Evolutionary conservation across 2,329 filamentous ascomycete species (phyloP).

Genomic region (Exophiala sideris): DNA sequence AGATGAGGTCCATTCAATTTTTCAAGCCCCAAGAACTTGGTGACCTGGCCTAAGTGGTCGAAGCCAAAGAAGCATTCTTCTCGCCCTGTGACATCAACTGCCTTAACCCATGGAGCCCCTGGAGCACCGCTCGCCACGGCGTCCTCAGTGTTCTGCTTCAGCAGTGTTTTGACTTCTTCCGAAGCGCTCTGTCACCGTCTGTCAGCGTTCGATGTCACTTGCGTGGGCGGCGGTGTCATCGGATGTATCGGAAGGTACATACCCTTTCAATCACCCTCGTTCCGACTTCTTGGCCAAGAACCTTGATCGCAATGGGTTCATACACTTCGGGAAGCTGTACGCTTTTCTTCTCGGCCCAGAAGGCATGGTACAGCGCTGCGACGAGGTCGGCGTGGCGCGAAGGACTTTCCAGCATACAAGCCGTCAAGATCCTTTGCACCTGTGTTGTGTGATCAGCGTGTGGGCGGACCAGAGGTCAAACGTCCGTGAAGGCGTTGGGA

Average conservation of each 20-base stretch:
- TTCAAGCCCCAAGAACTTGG: constrained; percentile 52
- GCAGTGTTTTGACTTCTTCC: constrained; percentile 38
- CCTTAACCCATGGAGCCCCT: constrained; percentile 59
- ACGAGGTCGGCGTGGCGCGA: constrained; percentile 41
- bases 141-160: constrained; percentile 50
- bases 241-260: constrained; percentile 23
- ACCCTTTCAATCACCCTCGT: constrained; percentile 41
- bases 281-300: constrained; percentile 45
- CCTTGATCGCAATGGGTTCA: constrained; percentile 36
- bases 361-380: constrained; percentile 48
- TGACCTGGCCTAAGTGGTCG: constrained; percentile 56
- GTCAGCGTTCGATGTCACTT: constrained; percentile 14
- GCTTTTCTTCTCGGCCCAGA: constrained; percentile 45
- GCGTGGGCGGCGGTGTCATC: too few species aligned
- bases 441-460: constrained; percentile 45
- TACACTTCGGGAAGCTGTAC: constrained; percentile 33
- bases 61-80: constrained; percentile 59
- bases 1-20: constrained; percentile 20
- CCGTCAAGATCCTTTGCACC: constrained; percentile 52
- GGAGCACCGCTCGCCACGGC: constrained; percentile 56
- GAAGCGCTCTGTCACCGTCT: constrained; percentile 20
- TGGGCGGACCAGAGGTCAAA: too few species aligned
- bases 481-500: too few species aligned
- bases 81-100: constrained; percentile 52
- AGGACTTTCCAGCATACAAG: constrained; percentile 42